Base-by-base conservation (phyloP, 2,329 filamentous ascomycete species). In the Rhexocercosporidium sp. region DNA sequence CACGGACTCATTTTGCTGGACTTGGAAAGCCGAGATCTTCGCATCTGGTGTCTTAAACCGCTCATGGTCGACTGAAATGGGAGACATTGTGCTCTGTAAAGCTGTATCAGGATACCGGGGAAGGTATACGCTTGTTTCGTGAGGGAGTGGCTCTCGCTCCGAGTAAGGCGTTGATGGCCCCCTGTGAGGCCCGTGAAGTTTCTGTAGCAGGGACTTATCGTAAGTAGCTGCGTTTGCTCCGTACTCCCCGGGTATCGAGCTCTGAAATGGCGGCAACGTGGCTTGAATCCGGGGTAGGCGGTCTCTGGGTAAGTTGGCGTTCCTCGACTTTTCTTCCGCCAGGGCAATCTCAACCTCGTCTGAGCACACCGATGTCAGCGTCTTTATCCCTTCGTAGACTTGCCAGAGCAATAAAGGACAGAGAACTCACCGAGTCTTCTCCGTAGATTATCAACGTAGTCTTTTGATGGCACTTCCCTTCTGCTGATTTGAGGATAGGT, bases 191-290 rank as follows among this genome's bases (percentile, higher is more conserved):
- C 34, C 57, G 18, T 53, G 9, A 3, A 62, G 20, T 39, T 25
- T 62, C 8, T 62, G 59, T 34, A 62, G 25, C 14, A 62, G 20
- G 12, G 59, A 62, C 14, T 49, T 51, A n/a, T 62, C 59, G 29
- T 62, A 62, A 25, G 18, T 25, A 16, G n/a, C 31, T 12, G 44
- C 59, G n/a, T 39, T 20, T 22, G 29, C 34, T 62, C 3, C 41
- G 22, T 61, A 61, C 9, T 51, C 37, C 6, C n/a, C n/a, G 8
- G 51, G 59, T 18, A 20, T 16, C 31, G 44, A 62, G 20, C 59
- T 61, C 9, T 51, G 27, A n/a, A 62, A 39, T 5, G 14, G n/a
- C 12, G 59, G 59, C 11, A 57, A 7, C 1, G 54, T 57, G 31
- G 29, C 14, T 29, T 31, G 25, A 31, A 18, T 53, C 2, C 16